Conservation (phyloP, 2,329 filamentous ascomycete species). For the Domatiomyces catenatus region DNA sequence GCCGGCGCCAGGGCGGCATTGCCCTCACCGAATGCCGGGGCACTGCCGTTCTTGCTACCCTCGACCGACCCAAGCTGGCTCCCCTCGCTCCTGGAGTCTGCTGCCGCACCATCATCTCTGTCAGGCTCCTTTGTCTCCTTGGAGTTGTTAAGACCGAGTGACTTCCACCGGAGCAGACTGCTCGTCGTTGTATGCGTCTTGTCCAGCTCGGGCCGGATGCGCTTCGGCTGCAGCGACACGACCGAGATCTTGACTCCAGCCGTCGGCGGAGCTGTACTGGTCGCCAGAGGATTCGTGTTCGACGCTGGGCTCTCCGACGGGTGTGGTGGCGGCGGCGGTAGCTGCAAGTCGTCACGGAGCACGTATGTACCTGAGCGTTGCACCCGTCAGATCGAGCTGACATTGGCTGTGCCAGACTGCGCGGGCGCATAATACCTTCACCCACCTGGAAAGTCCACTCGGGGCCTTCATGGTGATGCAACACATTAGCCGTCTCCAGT, state of each 20-base stretch:
- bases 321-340: slow-evolving; percentile 88
- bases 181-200: slow-evolving; percentile 39
- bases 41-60: slow-evolving; percentile 24
- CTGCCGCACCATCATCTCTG: slow-evolving; percentile 44
- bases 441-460: slow-evolving; percentile 86
- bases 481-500: slow-evolving; percentile 85
- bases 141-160: slow-evolving; percentile 13
- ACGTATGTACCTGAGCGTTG: slow-evolving; percentile 61
- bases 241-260: slow-evolving; percentile 73
- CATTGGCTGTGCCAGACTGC: background rate
- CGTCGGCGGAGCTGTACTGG: slow-evolving; percentile 66
- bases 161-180: slow-evolving; percentile 19
- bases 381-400: background rate
- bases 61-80: slow-evolving; percentile 21
- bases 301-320: slow-evolving; percentile 77
- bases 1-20: slow-evolving; percentile 56
- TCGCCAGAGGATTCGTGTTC: slow-evolving; percentile 83
- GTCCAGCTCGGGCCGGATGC: slow-evolving; percentile 31
- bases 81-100: slow-evolving; percentile 39
- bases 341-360: slow-evolving; percentile 75
- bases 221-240: slow-evolving; percentile 51
- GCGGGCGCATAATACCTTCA: slow-evolving; percentile 49
- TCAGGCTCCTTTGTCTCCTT: slow-evolving; percentile 26
- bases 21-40: slow-evolving; percentile 68
- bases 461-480: slow-evolving; percentile 62